Conservation (phyloP, 257 asterid genomes). For the Rhazya stricta region DNA sequence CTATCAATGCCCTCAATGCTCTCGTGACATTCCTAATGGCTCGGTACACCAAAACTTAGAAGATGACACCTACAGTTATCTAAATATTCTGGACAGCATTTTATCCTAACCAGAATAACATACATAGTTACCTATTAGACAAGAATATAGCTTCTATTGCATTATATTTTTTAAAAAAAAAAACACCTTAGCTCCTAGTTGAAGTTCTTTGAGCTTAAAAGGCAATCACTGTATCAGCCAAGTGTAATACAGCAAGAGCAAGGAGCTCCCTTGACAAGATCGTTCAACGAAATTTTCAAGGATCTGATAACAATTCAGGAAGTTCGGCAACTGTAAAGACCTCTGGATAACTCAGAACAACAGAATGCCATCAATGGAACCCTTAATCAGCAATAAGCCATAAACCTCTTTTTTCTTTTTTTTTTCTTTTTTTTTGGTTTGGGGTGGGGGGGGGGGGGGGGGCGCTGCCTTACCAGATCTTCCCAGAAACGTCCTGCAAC, state of each 20-base stretch:
- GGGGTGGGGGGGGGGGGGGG: no score
- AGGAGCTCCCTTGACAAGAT: neutral
- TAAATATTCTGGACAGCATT: neutral
- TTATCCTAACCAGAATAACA: neutral
- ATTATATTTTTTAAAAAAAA: no score
- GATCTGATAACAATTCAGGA: neutral
- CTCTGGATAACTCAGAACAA: neutral
- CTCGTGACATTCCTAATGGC: neutral
- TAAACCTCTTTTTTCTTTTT: no score
- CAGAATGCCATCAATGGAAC: neutral
- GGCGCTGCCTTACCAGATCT: conserved; percentile 93
- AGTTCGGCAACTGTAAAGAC: neutral
- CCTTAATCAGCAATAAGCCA: neutral
- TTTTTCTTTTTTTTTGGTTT: no score
- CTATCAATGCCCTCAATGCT: neutral
- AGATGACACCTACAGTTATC: neutral
- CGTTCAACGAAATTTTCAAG: neutral
- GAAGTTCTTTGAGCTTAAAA: neutral
- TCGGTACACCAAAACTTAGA: neutral
- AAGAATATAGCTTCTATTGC: neutral
- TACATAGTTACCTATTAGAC: no score
- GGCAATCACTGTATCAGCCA: neutral
- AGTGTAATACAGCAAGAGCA: neutral
- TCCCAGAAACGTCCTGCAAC: conserved; percentile 99
- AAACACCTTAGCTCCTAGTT: neutral